Percentiles rank a stretch among this genome's conserved stretches.
phyloP scores from a whole-genome alignment of 1,284 basidiomycete genomes.

The Ganoderma boninense region DNA sequence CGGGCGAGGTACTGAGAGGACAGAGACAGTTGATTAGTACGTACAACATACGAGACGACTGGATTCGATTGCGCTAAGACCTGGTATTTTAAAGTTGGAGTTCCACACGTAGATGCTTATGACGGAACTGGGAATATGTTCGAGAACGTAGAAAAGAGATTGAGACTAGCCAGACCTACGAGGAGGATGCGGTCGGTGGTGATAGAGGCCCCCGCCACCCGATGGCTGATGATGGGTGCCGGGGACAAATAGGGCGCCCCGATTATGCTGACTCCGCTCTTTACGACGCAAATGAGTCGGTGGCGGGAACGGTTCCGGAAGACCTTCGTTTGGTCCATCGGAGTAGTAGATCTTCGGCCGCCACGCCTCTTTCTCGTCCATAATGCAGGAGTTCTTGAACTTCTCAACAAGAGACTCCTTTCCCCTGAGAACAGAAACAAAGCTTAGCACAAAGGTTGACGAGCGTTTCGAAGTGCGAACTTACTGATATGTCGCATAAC shows the following conservation, averaged over 20 bases:
- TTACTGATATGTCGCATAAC: slow-evolving; percentile 87
- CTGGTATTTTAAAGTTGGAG: background rate
- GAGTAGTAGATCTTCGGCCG: slow-evolving; percentile 88
- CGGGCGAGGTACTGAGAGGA: background rate
- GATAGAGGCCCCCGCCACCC: slow-evolving; percentile 31
- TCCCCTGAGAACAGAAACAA: slow-evolving; percentile 56
- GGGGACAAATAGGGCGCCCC: slow-evolving; percentile 67
- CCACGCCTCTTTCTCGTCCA: slow-evolving; percentile 85
- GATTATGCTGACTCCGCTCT: slow-evolving; percentile 78
- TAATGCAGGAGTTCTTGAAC: slow-evolving; percentile 86
- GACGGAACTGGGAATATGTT: background rate
- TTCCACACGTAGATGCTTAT: background rate
- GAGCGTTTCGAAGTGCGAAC: slow-evolving; percentile 37
- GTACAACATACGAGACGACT: background rate
- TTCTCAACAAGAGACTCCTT: slow-evolving; percentile 88
- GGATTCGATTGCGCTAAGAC: background rate
- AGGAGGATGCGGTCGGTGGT: slow-evolving; percentile 32
- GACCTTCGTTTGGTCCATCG: slow-evolving; percentile 73
- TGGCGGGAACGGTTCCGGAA: slow-evolving; percentile 82
- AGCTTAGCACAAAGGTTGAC: background rate
- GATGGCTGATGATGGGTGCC: slow-evolving; percentile 32
- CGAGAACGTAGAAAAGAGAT: background rate
- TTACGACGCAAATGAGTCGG: slow-evolving; percentile 81
- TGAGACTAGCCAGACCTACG: slow-evolving; percentile 23
- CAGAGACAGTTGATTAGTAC: slow-evolving; percentile 4